Evolutionary conservation across 345 rosid species (phyloP).

Genomic region (Populus deltoides): DNA sequence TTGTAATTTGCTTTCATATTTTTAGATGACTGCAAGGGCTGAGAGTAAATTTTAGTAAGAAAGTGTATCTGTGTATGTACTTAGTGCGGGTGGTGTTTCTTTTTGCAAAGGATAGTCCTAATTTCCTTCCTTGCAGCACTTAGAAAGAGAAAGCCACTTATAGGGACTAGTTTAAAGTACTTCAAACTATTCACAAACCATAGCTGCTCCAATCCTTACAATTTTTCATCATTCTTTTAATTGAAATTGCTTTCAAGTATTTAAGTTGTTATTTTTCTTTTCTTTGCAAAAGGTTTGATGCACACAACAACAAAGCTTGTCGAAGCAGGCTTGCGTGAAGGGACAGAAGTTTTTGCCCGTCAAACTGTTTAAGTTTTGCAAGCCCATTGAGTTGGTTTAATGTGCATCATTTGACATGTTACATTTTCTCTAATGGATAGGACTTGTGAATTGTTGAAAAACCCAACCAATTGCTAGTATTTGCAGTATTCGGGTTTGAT

Average conservation of each 20-base stretch:
- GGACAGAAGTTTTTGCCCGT: conserved; percentile 37
- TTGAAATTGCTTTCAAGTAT: conserved; percentile 16
- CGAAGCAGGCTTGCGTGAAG: conserved; percentile 39
- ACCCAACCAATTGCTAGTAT: conserved; percentile 4
- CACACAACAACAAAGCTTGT: conserved; percentile 34
- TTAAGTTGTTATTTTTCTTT: conserved; percentile 35
- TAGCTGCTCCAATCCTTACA: neutral
- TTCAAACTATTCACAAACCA: conserved; percentile 7
- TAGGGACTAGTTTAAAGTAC: neutral
- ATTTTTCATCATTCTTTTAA: conserved; percentile 6
- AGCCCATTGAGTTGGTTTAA: conserved; percentile 28
- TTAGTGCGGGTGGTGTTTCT: neutral
- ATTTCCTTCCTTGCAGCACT: neutral
- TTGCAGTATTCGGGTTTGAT: conserved; percentile 16
- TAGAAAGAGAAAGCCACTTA: neutral
- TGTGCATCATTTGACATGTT: conserved; percentile 24
- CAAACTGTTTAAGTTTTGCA: conserved; percentile 41
- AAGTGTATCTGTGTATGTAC: neutral
- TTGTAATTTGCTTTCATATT: neutral
- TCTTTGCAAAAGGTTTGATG: conserved; percentile 38
- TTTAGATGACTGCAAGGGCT: conserved; percentile 7
- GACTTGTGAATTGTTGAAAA: conserved; percentile 1
- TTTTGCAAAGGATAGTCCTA: neutral
- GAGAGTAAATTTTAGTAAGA: neutral
- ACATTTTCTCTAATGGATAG: conserved; percentile 19